Evolutionary conservation across 2,329 filamentous ascomycete species (phyloP).

Genomic region (Hymenoscyphus scutula): DNA sequence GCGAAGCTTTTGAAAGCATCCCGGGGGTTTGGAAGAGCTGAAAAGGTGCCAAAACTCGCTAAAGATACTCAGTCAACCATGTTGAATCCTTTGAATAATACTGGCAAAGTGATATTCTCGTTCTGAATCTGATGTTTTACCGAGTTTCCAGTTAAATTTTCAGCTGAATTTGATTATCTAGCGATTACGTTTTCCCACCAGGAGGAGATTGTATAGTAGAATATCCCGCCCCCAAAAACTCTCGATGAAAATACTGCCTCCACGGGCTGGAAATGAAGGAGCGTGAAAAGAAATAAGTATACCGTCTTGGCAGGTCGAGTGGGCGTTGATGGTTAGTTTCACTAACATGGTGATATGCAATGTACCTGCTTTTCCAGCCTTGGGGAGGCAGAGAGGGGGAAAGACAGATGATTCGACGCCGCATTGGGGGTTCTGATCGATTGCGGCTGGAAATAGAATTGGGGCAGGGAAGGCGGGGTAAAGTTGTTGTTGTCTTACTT

Average conservation of each 20-base stretch:
- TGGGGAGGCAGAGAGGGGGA: background rate
- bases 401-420: background rate
- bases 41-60: background rate
- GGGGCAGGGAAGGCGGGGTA: background rate
- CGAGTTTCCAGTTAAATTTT: too few species aligned
- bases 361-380: background rate
- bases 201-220: too few species aligned
- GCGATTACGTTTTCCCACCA: too few species aligned
- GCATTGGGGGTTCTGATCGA: background rate
- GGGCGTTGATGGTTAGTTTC: background rate
- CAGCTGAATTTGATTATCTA: too few species aligned
- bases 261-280: background rate
- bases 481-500: background rate
- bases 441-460: constrained; percentile 1
- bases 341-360: background rate
- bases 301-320: background rate
- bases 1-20: background rate
- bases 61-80: background rate
- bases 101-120: too few species aligned
- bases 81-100: background rate
- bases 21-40: background rate
- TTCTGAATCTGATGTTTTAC: too few species aligned
- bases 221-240: too few species aligned
- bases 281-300: background rate
- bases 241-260: background rate